These are phyloP conservation scores for Collybiopsis confluens DNA, from an alignment of 768 basidiomycete species.

Conservation along the genomic window DNA sequence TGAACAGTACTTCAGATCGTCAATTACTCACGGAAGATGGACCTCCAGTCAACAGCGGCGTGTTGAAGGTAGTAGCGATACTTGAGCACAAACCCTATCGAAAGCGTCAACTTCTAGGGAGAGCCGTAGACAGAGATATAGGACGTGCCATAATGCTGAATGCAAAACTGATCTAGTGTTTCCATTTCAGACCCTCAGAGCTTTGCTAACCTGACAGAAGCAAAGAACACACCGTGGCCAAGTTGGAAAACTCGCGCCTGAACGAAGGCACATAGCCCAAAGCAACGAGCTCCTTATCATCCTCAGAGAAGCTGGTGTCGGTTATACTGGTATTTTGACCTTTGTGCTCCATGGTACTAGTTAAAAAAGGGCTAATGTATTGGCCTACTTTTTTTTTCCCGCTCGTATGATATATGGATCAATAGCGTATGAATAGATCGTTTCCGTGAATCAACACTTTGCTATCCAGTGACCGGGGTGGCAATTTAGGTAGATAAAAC, in stretches of 20 bases:
- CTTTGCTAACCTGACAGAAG: neutral
- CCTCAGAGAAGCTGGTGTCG: slow-evolving; percentile 28
- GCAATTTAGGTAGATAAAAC: too few relatives aligned
- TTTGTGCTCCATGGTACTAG: too few relatives aligned
- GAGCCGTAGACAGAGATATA: neutral
- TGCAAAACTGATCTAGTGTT: slow-evolving; percentile 60
- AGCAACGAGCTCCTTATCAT: slow-evolving; percentile 61
- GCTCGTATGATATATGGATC: too few relatives aligned
- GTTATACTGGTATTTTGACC: neutral
- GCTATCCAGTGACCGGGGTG: too few relatives aligned
- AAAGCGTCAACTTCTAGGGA: neutral
- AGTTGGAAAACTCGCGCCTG: slow-evolving; percentile 79
- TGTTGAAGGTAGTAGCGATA: slow-evolving; percentile 76
- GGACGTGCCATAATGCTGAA: slow-evolving; percentile 67
- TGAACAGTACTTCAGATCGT: too few relatives aligned
- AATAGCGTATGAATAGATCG: too few relatives aligned
- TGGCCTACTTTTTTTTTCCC: too few relatives aligned
- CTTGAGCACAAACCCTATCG: slow-evolving; percentile 66
- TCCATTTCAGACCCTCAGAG: neutral
- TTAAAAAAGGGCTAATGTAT: too few relatives aligned
- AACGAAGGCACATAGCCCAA: slow-evolving; percentile 77
- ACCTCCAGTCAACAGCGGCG: slow-evolving; percentile 64
- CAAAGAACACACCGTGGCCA: slow-evolving; percentile 59
- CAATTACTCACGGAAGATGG: slow-evolving; percentile 63
- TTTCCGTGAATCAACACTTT: too few relatives aligned